phyloP scores from a whole-genome alignment of 2,329 filamentous ascomycete genomes.

The Fusarium floridanum region DNA sequence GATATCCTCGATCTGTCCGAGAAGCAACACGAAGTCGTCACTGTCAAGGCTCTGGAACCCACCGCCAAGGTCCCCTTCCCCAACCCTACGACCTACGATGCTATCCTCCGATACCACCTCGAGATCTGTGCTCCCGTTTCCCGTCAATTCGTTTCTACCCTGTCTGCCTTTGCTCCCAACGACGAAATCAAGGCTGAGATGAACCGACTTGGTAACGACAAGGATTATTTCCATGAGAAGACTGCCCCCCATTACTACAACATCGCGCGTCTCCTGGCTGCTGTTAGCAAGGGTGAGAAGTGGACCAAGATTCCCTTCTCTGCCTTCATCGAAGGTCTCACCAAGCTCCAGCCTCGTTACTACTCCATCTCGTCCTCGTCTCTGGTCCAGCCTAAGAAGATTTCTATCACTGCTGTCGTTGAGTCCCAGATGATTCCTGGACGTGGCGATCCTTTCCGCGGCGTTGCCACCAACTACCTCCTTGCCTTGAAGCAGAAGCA shows the following conservation, averaged over 20 bases:
- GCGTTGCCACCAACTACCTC: constrained; percentile 97
- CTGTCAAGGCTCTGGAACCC: constrained; percentile 90
- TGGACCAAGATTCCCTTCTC: constrained; percentile 94
- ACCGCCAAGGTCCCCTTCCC: constrained; percentile 99
- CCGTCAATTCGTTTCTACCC: constrained; percentile 89
- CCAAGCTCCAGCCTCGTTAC: constrained; percentile 96
- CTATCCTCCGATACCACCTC: constrained; percentile 93
- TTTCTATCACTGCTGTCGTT: constrained; percentile 95
- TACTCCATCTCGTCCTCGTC: constrained; percentile 99
- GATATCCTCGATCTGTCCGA: constrained; percentile 79
- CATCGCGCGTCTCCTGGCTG: constrained; percentile 85
- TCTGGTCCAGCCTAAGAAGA: constrained; percentile 91
- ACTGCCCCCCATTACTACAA: constrained; percentile 87
- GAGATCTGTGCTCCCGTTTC: constrained; percentile 96
- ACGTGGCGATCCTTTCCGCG: constrained; percentile 84
- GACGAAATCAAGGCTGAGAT: constrained; percentile 89
- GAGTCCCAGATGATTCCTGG: constrained; percentile 85
- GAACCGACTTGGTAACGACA: constrained; percentile 89
- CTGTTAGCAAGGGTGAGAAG: constrained; percentile 77
- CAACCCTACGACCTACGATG: constrained; percentile 95
- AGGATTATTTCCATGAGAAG: constrained; percentile 93
- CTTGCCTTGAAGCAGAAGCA: constrained; percentile 97
- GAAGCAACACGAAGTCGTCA: constrained; percentile 86
- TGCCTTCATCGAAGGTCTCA: constrained; percentile 90
- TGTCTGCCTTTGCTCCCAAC: constrained; percentile 90